Base-by-base conservation (phyloP, 768 basidiomycete genomes). In the Hydnomerulius pinastri region DNA sequence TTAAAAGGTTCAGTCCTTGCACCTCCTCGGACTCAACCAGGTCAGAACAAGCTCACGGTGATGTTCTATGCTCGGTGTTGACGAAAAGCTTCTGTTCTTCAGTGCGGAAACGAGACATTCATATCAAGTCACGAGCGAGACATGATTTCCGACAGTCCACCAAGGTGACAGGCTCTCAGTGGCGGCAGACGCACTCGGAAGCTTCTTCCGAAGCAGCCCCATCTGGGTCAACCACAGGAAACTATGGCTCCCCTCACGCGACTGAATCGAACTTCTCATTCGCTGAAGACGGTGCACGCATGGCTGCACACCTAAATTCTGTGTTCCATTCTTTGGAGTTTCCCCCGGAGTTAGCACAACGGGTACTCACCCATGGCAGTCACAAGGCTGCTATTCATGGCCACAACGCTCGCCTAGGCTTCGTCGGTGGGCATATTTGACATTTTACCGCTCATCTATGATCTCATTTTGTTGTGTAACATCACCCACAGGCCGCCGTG, bases 311-410 rank as follows among this genome's bases (percentile, higher is more conserved):
- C 65, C 73, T 90, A 30, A 75, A 82, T 58, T 71, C 74, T 28
- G 70, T 87, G 45, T 90, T 90, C 57, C 68, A 78, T 4, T 79
- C 85, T 12, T 72, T 92, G 41, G 71, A 79, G 42, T 92, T 93
- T 66, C 81, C 87, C 11, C 73, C 75, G 4, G 85, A 87, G 55
- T 73, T 91, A 39, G 86, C 88, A 7, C 76, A 76, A 55, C 81
- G 90, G 51, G 76, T 90, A 54, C 71, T 92, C 55, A 93, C 91
- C 3, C 91, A 93, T 63, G 75, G 77, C 6, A 90, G 87, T 68
- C 90, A 90, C 68, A 79, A 74, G 40, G 73, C 80, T 47, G 85
- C 88, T 24, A 54, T 65, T 41, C 67, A 76, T 44, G 87, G 90
- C 2, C 87, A 91, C 64, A 92, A 92, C 58, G 82, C 78, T 39